Conservation (phyloP, 2,329 filamentous ascomycete genomes). For the Daldinia sp. region DNA sequence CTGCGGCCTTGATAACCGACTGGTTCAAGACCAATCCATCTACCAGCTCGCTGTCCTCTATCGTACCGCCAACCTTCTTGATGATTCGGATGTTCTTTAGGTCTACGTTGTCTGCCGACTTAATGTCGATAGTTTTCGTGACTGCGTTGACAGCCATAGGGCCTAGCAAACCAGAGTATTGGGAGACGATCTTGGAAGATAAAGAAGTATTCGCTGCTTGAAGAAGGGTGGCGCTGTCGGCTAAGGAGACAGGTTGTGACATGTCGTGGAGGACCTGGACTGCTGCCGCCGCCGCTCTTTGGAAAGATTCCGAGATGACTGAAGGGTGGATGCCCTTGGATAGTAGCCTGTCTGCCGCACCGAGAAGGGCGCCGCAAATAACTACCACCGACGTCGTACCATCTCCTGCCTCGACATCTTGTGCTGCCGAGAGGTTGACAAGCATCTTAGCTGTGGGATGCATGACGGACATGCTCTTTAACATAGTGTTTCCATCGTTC, state of each 20-base stretch:
- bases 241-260: constrained; percentile 90
- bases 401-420: constrained; percentile 98
- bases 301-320: constrained; percentile 96
- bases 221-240: constrained; percentile 87
- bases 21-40: constrained; percentile 94
- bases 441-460: constrained; percentile 99
- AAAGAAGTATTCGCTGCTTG: constrained; percentile 97
- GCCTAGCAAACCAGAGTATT: constrained; percentile 93
- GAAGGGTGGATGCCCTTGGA: constrained; percentile 96
- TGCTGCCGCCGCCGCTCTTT: constrained; percentile 87
- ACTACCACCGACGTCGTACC: constrained; percentile 98
- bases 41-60: constrained; percentile 97
- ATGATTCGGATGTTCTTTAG: constrained; percentile 95
- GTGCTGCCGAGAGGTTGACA: constrained; percentile 94
- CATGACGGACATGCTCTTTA: constrained; percentile 99
- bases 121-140: constrained; percentile 92
- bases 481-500: constrained; percentile 99
- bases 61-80: constrained; percentile 97
- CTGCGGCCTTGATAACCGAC: constrained; percentile 90
- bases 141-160: constrained; percentile 98
- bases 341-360: constrained; percentile 89
- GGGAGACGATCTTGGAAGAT: constrained; percentile 97
- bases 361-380: constrained; percentile 93
- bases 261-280: constrained; percentile 93
- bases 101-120: constrained; percentile 95